Evolutionary conservation across 2,329 filamentous ascomycete species (phyloP), one percentile per base, ranked within the genome.

Genomic region (Ambrosiella beaveri): DNA sequence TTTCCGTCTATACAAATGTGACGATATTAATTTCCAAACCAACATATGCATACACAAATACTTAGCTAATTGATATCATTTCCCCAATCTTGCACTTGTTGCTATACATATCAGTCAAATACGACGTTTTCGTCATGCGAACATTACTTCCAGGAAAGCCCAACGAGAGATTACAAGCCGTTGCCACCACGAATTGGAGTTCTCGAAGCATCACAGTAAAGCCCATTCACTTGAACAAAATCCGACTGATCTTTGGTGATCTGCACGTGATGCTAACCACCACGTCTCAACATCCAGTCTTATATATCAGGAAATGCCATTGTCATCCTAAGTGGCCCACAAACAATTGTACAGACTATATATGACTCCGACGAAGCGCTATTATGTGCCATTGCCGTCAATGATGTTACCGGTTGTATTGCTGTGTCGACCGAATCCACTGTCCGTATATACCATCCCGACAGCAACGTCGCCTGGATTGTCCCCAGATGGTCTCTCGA

Each of bases 241-340:
- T 11, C n/a, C 6, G 7, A 52, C 27, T 27, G 15, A 38, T 37
- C 27, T 27, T 9, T 7, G 7, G 11, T 40, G 13, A 27, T 12
- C 7, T 6, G 37, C 35, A 44, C 36, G 8, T 15, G 44, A 47
- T n/a, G n/a, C 44, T 47, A 47, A 47, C 44, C 7, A 47, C 11
- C 7, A n/a, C 19, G n/a, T 47, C 19, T 45, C 12, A 3, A 8
- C 35, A 9, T 54, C 38, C 65, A 94, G 88, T 81, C 82, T 56
- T 98, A 97, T 71, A 85, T 96, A 63, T 93, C 87, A 61, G 91
- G 91, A 65, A 86, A 85, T 70, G 88, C 88, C 62, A 80, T 97
- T 63, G 81, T 93, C 57, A 84, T 98, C 65, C 81, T 97, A 64
- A 79, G 81, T 66, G 85, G 82, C 55, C 79, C 86, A 56, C 76